These are phyloP conservation scores for Pholiota adiposa DNA, from an alignment of 1,284 basidiomycete genomes.

Conservation along the genomic window DNA sequence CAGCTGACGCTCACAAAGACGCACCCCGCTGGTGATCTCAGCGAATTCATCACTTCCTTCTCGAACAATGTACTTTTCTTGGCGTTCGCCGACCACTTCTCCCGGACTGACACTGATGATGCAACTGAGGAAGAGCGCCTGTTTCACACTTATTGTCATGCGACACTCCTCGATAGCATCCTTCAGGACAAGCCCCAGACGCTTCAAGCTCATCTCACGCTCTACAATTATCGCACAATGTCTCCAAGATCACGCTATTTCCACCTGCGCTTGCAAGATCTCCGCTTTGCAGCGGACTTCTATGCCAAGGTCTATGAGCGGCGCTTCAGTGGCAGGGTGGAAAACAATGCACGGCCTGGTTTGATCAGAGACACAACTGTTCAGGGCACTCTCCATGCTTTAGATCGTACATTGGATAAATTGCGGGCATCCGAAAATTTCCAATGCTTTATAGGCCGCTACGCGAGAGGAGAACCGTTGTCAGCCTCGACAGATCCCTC, in stretches of 20 bases:
- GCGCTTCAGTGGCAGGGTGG: constrained; percentile 66
- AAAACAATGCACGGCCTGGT: constrained; percentile 65
- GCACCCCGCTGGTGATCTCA: constrained; percentile 72
- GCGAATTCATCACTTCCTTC: constrained; percentile 85
- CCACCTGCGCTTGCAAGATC: constrained; percentile 68
- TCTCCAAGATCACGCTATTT: constrained; percentile 59
- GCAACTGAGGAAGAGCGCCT: constrained; percentile 61
- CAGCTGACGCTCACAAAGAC: constrained; percentile 68
- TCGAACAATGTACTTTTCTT: constrained; percentile 79
- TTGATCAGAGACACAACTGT: constrained; percentile 73
- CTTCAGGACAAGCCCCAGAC: constrained; percentile 86
- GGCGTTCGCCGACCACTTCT: constrained; percentile 77
- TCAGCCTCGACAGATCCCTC: constrained; percentile 23
- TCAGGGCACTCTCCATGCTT: constrained; percentile 59
- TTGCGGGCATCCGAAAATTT: constrained; percentile 51
- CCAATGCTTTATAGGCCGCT: constrained; percentile 48
- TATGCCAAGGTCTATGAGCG: constrained; percentile 74
- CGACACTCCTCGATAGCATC: constrained; percentile 85
- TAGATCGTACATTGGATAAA: constrained; percentile 59
- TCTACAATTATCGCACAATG: constrained; percentile 71
- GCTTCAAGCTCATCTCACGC: constrained; percentile 71
- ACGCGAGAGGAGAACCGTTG: constrained; percentile 52
- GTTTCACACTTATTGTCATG: constrained; percentile 77
- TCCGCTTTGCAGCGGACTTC: constrained; percentile 73
- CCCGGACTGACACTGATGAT: constrained; percentile 53